Evolutionary conservation across 2,329 filamentous ascomycete genomes (phyloP), one percentile per base, ranked within the genome.

Genomic region (Blumeria graminis): DNA sequence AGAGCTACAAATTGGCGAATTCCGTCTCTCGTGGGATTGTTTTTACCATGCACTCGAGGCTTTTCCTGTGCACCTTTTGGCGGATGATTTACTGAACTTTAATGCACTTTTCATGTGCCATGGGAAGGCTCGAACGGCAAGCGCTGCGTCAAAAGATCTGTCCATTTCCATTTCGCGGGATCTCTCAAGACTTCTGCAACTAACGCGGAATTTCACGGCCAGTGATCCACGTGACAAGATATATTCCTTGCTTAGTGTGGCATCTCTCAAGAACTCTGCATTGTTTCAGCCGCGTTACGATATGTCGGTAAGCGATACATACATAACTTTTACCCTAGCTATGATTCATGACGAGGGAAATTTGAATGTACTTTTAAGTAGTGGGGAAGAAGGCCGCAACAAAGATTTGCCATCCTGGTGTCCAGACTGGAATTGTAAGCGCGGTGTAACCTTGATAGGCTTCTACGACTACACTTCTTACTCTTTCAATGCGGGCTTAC

Each of bases 331-430:
- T 28, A 48, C 45, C 13, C 45, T 48, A 28, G 45, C 45, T 14
- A 48, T 48, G 45, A 48, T 48, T 14, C 45, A 35, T 10, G 51
- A 35, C 22, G 51, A 35, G 28, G 39, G 35, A 11, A 22, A 35
- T 8, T 11, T 54, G 8, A 54, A 38, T 38, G 36, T 54, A 13
- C 34, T 54, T 6, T 22, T 35, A 18, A 54, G 28, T n/a, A 53
- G 28, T 54, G 51, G 36, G 22, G 51, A 35, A 54, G 18, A 22
- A 35, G n/a, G 11, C 13, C 36, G 36, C 34, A 39, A 34, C 45
- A 55, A 55, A 34, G 33, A 39, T n/a, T 43, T 55, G 10, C 53
- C 53, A 32, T 55, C 53, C 16, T 55, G 53, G 53, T 41, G 36
- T 33, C 53, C 53, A 22, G 53, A 55, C 36, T 55, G 48, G 48